Evolutionary conservation across 208 protist species (phyloP), one percentile per base, ranked within the genome.

Genomic region (Porcisia hertigi): DNA sequence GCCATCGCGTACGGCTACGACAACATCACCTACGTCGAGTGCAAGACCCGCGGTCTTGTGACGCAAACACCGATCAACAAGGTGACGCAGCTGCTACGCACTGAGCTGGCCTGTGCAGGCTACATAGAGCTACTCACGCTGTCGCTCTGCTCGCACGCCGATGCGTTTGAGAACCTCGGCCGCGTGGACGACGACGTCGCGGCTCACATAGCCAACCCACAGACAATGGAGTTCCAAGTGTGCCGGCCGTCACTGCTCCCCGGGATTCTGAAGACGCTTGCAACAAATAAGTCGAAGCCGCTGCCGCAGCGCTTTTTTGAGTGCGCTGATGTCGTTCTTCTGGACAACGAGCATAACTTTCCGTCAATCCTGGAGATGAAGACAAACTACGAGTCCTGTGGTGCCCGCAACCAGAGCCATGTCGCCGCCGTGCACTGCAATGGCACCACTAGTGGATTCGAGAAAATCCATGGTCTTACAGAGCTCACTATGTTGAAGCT

Each of bases 1-100:
- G 98, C 96, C 12, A 99, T 99, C 74, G 96, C 97, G 41, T 99
- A 99, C 82, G 98, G 98, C 54, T 99, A 97, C 86, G 96, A 99
- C 79, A 99, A 99, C 77, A 95, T 99, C 39, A 73, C 80, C 52
- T 85, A 91, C 67, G 86, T 83, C 25, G 84, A 96, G 66, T 97
- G 97, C 66, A 71, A 71, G 3, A 95, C 93, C 39, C 75, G 73
- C 39, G 98, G 94, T 36, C 71, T 87, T 43, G 98, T 98, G 47
- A 89, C 81, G 62, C 97, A 99, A 88, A 91, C 94, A 47, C 94
- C 94, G n/a, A 41, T 98, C 30, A 98, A 95, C 80, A 98, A 99
- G 86, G 65, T 99, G 9, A 80, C 82, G 7, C 96, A 99, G 76
- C 75, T 97, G 54, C 73, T 99, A 18, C 88, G 98, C 30, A 49